A percentile compares a stretch with the other conserved stretches of the same genome.
phyloP scores from a whole-genome alignment of 768 basidiomycete genomes.

The Galerina marginata region DNA sequence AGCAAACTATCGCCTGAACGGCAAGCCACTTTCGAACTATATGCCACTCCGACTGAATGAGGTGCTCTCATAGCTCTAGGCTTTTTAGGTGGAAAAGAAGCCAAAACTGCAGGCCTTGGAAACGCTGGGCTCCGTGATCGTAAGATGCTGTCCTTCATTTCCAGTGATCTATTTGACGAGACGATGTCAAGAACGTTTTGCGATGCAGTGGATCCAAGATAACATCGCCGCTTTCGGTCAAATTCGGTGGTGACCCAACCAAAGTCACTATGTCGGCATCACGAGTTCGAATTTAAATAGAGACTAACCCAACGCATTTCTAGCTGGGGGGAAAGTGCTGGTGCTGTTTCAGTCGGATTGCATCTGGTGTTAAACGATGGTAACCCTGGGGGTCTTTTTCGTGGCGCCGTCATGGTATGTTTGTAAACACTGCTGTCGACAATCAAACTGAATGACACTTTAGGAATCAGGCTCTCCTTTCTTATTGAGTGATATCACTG shows the following conservation, averaged over 20 bases:
- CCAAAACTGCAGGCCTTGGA: slow-evolving; percentile 10
- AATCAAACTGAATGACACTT: not conserved
- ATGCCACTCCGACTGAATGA: not conserved
- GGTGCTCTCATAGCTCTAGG: slow-evolving; percentile 4
- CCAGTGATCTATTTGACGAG: not conserved
- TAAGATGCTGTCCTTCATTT: not conserved
- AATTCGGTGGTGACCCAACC: slow-evolving; percentile 56
- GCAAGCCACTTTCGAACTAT: not conserved
- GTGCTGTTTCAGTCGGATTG: slow-evolving; percentile 44
- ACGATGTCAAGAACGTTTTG: slow-evolving; percentile 41
- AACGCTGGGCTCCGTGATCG: slow-evolving; percentile 17
- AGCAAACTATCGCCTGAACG: slow-evolving; percentile 16
- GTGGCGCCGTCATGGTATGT: slow-evolving; percentile 37
- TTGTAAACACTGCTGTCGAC: not conserved
- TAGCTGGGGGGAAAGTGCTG: slow-evolving; percentile 50
- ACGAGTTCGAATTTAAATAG: not conserved
- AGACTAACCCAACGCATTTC: not conserved
- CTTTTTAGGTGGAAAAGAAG: slow-evolving; percentile 15
- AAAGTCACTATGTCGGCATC: slow-evolving; percentile 47
- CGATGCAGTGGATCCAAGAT: slow-evolving; percentile 59
- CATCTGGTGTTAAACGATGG: slow-evolving; percentile 38
- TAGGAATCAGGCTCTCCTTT: slow-evolving; percentile 26
- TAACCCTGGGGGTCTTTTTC: slow-evolving; percentile 36
- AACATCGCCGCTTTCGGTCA: slow-evolving; percentile 55
- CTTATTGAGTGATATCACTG: slow-evolving; percentile 10